A percentile compares a stretch with the other conserved stretches of the same genome.
Conservation (phyloP, 306 rosid species). For the Quercus bicolor region DNA sequence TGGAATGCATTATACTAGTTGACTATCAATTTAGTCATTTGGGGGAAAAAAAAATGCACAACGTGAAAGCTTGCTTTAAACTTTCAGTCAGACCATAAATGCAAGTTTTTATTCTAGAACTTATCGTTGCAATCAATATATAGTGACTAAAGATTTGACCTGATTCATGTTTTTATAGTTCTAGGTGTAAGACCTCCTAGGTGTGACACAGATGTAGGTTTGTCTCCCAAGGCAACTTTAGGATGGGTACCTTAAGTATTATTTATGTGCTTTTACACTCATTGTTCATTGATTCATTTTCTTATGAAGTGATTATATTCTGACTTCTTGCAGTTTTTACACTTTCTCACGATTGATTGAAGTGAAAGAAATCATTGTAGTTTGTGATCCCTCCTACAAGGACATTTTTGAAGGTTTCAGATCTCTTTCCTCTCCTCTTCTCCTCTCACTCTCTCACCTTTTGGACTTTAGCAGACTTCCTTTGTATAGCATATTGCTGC, state of each 20-base stretch:
- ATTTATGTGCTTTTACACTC: not conserved
- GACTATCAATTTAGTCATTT: not conserved
- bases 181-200: not conserved
- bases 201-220: not conserved
- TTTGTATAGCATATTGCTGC: not conserved
- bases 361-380: conserved; percentile 85
- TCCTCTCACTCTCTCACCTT: not conserved
- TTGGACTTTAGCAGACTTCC: conserved; percentile 5
- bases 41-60: not conserved
- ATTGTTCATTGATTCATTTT: not conserved
- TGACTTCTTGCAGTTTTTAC: conserved; percentile 59
- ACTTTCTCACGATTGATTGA: conserved; percentile 63
- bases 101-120: not conserved
- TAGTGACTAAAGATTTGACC: not conserved
- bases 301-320: conserved; percentile 12
- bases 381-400: conserved; percentile 90
- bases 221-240: not conserved
- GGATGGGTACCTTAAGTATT: not conserved
- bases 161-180: not conserved
- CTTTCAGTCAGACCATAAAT: not conserved
- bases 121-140: not conserved
- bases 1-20: not conserved
- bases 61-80: not conserved
- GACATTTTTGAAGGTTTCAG: conserved; percentile 69
- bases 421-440: not conserved